A percentile compares a stretch with the other conserved stretches of the same genome.
These are phyloP conservation scores for Silene latifolia DNA, from an alignment of 148 eudicot species.

Conservation along the genomic window DNA sequence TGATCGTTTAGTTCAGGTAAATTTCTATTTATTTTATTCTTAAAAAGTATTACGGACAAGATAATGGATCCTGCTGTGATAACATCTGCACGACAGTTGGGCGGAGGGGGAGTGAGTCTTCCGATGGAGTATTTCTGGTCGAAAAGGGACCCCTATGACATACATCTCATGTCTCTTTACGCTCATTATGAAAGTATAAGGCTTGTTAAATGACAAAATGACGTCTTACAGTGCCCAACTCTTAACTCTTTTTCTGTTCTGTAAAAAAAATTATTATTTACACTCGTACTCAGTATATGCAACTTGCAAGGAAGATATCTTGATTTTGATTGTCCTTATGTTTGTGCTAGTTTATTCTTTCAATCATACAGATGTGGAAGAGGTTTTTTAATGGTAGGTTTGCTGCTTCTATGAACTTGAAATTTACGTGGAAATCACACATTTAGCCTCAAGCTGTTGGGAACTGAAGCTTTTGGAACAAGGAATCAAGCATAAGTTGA, in stretches of 20 bases:
- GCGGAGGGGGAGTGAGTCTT: neutral
- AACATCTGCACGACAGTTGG: neutral
- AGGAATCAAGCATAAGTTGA: constrained; percentile 1
- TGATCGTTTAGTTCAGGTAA: constrained; percentile 89
- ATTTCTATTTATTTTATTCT: constrained; percentile 18
- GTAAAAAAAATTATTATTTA: neutral
- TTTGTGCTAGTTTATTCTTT: neutral
- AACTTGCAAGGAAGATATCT: neutral
- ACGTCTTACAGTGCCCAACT: neutral
- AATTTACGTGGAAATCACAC: constrained; percentile 2
- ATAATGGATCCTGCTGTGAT: neutral
- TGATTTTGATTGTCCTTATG: neutral
- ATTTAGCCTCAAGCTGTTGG: neutral
- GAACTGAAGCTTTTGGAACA: constrained; percentile 15
- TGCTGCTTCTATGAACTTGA: constrained; percentile 4
- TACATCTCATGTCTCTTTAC: neutral
- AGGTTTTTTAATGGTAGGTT: neutral
- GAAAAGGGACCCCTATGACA: neutral
- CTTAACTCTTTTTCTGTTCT: neutral
- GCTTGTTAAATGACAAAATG: neutral
- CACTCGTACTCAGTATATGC: neutral
- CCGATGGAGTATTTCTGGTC: neutral
- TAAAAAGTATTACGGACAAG: neutral
- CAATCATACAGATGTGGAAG: neutral
- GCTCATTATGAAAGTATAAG: neutral